Evolutionary conservation across 139 green algal species (phyloP).

Genomic region (Picocystis salinarum): DNA sequence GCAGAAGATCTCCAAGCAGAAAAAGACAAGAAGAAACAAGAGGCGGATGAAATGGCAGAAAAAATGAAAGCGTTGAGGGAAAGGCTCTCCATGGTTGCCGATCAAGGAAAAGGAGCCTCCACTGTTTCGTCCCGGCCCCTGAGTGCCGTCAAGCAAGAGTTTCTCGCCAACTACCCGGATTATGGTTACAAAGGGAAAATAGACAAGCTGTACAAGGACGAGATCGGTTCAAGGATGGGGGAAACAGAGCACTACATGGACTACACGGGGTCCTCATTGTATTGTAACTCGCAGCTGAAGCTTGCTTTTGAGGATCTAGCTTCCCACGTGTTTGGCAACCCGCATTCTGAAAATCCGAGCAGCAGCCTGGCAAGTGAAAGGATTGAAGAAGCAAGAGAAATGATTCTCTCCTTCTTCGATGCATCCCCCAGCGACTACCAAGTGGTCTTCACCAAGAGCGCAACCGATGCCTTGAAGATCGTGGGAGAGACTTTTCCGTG

Average conservation of each 20-base stretch:
- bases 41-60: too few species aligned
- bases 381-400: constrained; percentile 12
- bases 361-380: constrained; percentile 22
- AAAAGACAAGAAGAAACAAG: too few species aligned
- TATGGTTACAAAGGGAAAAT: constrained; percentile 12
- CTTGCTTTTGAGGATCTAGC: constrained; percentile 31
- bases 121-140: neutral
- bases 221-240: constrained; percentile 33
- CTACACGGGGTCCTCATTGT: constrained; percentile 38
- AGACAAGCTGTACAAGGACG: constrained; percentile 31
- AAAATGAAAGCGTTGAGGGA: too few species aligned
- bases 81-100: neutral
- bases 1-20: neutral
- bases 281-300: constrained; percentile 29
- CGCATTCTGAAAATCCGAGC: constrained; percentile 44
- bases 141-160: neutral
- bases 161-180: neutral
- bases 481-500: constrained; percentile 55
- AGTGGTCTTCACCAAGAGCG: constrained; percentile 45
- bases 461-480: constrained; percentile 38
- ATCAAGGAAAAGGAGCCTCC: neutral
- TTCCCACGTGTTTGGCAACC: constrained; percentile 46
- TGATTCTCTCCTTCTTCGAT: constrained; percentile 26
- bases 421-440: constrained; percentile 28
- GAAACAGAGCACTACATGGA: constrained; percentile 49